Percentiles rank a stretch among this genome's conserved stretches.
phyloP scores from a whole-genome alignment of 176 grass and related monocot species.

The Chloris gayana region DNA sequence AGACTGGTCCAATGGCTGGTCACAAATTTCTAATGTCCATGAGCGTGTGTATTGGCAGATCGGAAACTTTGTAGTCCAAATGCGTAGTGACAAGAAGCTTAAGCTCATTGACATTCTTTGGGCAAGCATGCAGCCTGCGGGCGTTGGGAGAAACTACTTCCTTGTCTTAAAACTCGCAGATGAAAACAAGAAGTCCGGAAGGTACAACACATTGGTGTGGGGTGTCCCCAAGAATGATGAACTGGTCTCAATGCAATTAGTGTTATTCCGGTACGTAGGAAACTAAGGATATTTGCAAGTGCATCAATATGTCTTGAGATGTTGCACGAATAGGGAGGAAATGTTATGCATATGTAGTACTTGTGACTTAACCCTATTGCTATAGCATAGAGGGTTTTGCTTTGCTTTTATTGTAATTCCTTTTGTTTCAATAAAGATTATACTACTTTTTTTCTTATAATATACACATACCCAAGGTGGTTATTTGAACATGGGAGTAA shows the following conservation, averaged over 20 bases:
- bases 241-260: neutral
- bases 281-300: neutral
- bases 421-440: neutral
- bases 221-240: constrained; percentile 1
- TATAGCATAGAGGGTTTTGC: neutral
- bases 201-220: constrained; percentile 33
- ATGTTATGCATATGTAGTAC: neutral
- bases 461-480: too few species aligned
- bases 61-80: constrained; percentile 7
- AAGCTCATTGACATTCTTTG: neutral
- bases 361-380: neutral
- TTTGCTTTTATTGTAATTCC: neutral
- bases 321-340: neutral
- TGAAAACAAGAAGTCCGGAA: neutral
- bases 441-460: neutral
- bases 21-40: neutral
- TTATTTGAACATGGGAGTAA: too few species aligned
- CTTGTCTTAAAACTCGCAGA: neutral
- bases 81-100: neutral
- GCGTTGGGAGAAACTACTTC: constrained; percentile 4
- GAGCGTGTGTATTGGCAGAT: constrained; percentile 21
- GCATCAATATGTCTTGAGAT: neutral
- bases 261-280: neutral
- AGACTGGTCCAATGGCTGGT: neutral
- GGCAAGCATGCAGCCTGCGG: neutral